Evolutionary conservation across 1,139 yeast genomes (phyloP).

Genomic region (Pichia sp.): DNA sequence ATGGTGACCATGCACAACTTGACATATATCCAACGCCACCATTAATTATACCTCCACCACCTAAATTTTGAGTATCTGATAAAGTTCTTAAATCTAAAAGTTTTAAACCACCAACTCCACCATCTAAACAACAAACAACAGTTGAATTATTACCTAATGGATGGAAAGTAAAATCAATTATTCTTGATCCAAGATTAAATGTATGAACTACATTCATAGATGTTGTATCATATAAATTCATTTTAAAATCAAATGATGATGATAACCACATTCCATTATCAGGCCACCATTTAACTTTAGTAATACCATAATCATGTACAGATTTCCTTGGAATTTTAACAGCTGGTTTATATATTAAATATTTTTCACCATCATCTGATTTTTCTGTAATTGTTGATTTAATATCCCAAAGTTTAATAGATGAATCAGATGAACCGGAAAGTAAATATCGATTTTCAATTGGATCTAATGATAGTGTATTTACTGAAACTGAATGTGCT

Average conservation of each 20-base stretch:
- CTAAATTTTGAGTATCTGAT: constrained; percentile 62
- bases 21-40: constrained; percentile 28
- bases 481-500: constrained; percentile 41
- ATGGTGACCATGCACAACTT: constrained; percentile 58
- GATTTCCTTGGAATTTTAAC: constrained; percentile 48
- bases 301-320: constrained; percentile 68
- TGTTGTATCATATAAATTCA: constrained; percentile 80
- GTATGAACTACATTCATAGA: constrained; percentile 56
- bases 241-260: constrained; percentile 70
- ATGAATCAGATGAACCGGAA: constrained; percentile 75
- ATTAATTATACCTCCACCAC: constrained; percentile 32
- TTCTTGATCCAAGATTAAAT: constrained; percentile 47
- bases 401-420: constrained; percentile 57
- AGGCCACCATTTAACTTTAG: constrained; percentile 84
- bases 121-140: constrained; percentile 38
- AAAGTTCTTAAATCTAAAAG: constrained; percentile 67
- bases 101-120: constrained; percentile 35
- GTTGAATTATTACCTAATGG: constrained; percentile 42
- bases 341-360: constrained; percentile 25
- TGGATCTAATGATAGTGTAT: constrained; percentile 58
- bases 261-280: constrained; percentile 85
- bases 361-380: constrained; percentile 12
- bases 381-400: constrained; percentile 11
- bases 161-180: constrained; percentile 48
- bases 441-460: constrained; percentile 45